Percentiles rank a stretch among this genome's conserved stretches.
Evolutionary conservation across 1,284 basidiomycete genomes (phyloP).

Genomic region (Jaminaea rosea): DNA sequence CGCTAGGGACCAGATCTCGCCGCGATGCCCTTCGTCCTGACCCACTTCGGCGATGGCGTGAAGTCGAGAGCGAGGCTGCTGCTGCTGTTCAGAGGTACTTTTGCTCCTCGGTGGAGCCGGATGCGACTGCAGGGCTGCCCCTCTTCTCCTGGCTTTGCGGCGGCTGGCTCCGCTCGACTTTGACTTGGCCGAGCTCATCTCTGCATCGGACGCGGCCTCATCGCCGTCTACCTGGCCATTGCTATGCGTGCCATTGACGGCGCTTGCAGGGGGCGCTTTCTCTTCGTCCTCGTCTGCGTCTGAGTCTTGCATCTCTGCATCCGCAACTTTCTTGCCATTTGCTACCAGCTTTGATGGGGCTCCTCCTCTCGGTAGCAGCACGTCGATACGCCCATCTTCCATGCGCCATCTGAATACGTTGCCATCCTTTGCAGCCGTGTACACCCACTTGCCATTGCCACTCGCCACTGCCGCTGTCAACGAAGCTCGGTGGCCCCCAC

Average conservation of each 20-base stretch:
- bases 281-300: conserved; percentile 12
- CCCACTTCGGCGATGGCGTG: conserved; percentile 22
- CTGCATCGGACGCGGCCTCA: background rate
- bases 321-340: background rate
- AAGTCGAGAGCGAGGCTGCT: conserved; percentile 9
- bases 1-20: conserved; percentile 73
- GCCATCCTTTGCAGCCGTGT: conserved; percentile 38
- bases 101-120: conserved; percentile 58
- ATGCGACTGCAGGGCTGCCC: too few species aligned
- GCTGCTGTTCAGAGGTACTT: conserved; percentile 31
- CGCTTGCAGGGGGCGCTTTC: too few species aligned
- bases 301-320: background rate
- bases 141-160: background rate
- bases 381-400: conserved; percentile 36
- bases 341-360: too few species aligned
- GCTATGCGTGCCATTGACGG: too few species aligned
- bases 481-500: conserved; percentile 39
- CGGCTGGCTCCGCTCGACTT: background rate
- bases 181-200: background rate
- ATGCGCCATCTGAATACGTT: conserved; percentile 38
- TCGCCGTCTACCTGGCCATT: conserved; percentile 9
- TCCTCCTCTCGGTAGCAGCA: conserved; percentile 7
- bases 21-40: conserved; percentile 63
- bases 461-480: conserved; percentile 52
- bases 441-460: conserved; percentile 52